These are phyloP conservation scores for Cafeteria roenbergensis DNA, from an alignment of 108 stramenopile species.

Conservation along the genomic window DNA sequence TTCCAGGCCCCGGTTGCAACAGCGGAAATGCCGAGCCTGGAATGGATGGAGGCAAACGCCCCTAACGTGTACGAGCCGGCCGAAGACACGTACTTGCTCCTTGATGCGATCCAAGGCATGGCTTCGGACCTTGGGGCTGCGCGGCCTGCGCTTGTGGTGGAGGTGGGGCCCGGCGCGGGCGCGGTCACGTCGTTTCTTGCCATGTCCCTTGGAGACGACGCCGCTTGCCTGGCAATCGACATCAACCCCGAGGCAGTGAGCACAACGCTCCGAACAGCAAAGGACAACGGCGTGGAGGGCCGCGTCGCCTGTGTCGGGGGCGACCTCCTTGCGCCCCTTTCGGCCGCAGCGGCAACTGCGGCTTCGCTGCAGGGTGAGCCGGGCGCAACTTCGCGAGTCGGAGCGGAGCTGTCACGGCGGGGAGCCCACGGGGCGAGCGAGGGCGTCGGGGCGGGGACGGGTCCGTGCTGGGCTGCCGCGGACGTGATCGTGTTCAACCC, in stretches of 20 bases:
- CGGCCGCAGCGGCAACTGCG: too few relatives aligned
- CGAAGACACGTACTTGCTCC: constrained; percentile 33
- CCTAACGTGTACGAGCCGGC: constrained; percentile 35
- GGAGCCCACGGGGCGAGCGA: neutral
- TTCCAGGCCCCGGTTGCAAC: too few relatives aligned
- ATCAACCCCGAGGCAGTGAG: neutral
- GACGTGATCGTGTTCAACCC: constrained; percentile 37
- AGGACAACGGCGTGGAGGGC: neutral
- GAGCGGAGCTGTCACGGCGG: neutral
- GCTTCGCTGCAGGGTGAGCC: too few relatives aligned
- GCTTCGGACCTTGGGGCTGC: neutral
- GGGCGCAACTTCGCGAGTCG: too few relatives aligned
- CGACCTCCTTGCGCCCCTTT: neutral
- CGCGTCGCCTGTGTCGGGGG: too few relatives aligned
- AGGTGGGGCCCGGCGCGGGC: constrained; percentile 15
- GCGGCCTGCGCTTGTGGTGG: constrained; percentile 13
- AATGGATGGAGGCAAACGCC: too few relatives aligned
- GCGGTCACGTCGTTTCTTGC: neutral
- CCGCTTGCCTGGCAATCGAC: neutral
- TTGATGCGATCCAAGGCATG: constrained; percentile 26
- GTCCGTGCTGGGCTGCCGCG: neutral
- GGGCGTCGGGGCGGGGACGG: neutral
- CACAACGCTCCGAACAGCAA: neutral
- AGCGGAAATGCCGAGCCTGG: too few relatives aligned
- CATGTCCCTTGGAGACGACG: neutral